Evolutionary conservation across 2,329 filamentous ascomycete species (phyloP).

Genomic region (Davidsoniella australis): DNA sequence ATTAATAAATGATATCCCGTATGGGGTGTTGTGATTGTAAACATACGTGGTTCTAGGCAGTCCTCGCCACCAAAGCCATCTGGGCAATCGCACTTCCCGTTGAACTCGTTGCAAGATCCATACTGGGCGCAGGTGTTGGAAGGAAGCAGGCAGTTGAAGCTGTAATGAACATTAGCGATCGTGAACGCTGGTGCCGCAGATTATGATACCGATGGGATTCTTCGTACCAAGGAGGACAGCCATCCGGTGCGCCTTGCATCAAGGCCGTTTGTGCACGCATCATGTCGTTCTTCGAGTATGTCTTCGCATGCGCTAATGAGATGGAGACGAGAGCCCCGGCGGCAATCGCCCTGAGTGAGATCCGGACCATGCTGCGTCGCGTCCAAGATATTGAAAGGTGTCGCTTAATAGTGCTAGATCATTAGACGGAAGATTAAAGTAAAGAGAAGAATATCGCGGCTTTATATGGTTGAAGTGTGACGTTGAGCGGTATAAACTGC

Average conservation of each 20-base stretch:
- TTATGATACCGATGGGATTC: slow-evolving; percentile 20
- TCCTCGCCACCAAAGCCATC: slow-evolving; percentile 88
- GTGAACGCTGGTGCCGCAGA: slow-evolving; percentile 2
- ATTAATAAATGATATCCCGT: slow-evolving; percentile 12
- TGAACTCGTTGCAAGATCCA: slow-evolving; percentile 72
- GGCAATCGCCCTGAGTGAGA: not conserved
- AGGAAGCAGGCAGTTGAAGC: slow-evolving; percentile 95
- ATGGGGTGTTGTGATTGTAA: not conserved
- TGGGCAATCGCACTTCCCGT: slow-evolving; percentile 84
- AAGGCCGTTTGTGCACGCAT: slow-evolving; percentile 50
- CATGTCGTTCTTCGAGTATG: slow-evolving; percentile 44
- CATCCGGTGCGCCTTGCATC: slow-evolving; percentile 54
- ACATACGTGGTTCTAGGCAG: slow-evolving; percentile 62
- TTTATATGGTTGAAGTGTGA: too few relatives aligned
- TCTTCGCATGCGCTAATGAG: slow-evolving; percentile 22
- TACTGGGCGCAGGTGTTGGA: slow-evolving; percentile 86
- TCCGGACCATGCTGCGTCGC: not conserved
- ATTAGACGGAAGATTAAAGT: too few relatives aligned
- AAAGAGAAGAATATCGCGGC: too few relatives aligned
- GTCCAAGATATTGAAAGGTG: too few relatives aligned
- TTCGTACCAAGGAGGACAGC: slow-evolving; percentile 59
- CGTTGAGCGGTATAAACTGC: too few relatives aligned
- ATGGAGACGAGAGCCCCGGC: not conserved
- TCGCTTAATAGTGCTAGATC: too few relatives aligned
- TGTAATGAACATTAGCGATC: slow-evolving; percentile 24